Evolutionary conservation across 2,329 filamentous ascomycete genomes (phyloP).

Genomic region (Elsinoe ampelina): DNA sequence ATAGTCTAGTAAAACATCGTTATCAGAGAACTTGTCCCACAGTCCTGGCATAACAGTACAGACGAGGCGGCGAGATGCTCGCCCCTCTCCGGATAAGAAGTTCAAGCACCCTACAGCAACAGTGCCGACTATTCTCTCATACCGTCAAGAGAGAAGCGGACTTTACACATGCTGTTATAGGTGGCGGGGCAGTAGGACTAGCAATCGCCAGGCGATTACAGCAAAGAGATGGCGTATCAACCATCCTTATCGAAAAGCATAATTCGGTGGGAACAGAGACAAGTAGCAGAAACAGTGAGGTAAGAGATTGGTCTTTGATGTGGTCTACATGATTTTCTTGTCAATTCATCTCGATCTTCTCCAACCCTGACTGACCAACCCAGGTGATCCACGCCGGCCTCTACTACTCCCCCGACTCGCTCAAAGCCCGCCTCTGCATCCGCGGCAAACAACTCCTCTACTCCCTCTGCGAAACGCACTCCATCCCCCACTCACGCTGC

Average conservation of each 20-base stretch:
- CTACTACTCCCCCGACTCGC: conserved; percentile 67
- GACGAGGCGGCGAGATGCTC: neutral
- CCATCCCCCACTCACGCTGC: conserved; percentile 62
- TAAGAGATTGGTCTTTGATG: conserved; percentile 22
- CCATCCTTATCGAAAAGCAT: conserved; percentile 75
- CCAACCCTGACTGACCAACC: neutral
- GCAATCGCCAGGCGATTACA: conserved; percentile 68
- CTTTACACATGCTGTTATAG: conserved; percentile 59
- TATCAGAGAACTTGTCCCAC: neutral
- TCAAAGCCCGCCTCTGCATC: conserved; percentile 81
- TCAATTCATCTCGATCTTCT: too few species aligned
- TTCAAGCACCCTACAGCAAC: neutral
- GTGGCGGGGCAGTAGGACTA: conserved; percentile 67
- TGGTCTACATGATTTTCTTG: too few species aligned
- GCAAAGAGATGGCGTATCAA: conserved; percentile 49
- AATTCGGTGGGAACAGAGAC: conserved; percentile 70
- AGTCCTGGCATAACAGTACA: neutral
- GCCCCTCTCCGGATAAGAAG: neutral
- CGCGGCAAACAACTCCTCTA: conserved; percentile 70
- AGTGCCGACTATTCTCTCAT: conserved; percentile 33
- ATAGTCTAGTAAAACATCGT: too few species aligned
- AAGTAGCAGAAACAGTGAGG: conserved; percentile 81
- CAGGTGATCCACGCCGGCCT: conserved; percentile 89
- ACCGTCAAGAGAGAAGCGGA: conserved; percentile 38
- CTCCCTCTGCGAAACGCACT: conserved; percentile 57